Evolutionary conservation across 148 eudicot genomes (phyloP).

Genomic region (Camellia sinensis): DNA sequence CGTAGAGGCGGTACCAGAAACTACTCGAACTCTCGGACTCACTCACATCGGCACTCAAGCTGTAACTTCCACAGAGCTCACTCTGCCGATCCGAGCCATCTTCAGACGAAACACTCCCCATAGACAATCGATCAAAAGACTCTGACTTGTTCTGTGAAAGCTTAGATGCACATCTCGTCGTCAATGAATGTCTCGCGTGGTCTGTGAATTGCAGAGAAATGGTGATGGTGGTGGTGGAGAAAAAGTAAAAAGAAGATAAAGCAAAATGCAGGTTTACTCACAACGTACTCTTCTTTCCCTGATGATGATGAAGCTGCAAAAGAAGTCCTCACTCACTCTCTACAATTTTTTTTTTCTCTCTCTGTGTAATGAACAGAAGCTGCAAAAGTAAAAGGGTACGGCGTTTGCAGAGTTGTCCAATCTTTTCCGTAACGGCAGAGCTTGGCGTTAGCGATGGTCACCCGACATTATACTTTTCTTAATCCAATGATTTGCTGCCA

Average conservation of each 20-base stretch:
- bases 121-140: neutral
- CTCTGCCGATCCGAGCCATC: slow-evolving; percentile 18
- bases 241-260: slow-evolving; percentile 11
- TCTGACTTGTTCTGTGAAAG: neutral
- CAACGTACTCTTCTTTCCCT: neutral
- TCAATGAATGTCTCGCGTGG: neutral
- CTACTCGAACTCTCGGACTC: slow-evolving; percentile 31
- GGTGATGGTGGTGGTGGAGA: neutral
- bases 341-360: neutral
- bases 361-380: neutral
- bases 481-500: neutral
- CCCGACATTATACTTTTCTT: slow-evolving; percentile 4
- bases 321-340: too few species aligned
- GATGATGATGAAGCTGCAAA: neutral
- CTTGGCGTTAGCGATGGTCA: neutral
- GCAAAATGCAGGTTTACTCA: neutral
- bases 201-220: neutral
- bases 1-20: slow-evolving; percentile 8
- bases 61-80: slow-evolving; percentile 27
- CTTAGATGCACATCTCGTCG: neutral
- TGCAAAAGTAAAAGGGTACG: slow-evolving; percentile 11
- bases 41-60: slow-evolving; percentile 30
- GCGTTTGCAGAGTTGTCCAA: neutral
- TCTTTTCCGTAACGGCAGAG: slow-evolving; percentile 9
- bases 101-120: slow-evolving; percentile 25